Conservation (phyloP, 2,329 filamentous ascomycete genomes). For the Fusarium nurragi region DNA sequence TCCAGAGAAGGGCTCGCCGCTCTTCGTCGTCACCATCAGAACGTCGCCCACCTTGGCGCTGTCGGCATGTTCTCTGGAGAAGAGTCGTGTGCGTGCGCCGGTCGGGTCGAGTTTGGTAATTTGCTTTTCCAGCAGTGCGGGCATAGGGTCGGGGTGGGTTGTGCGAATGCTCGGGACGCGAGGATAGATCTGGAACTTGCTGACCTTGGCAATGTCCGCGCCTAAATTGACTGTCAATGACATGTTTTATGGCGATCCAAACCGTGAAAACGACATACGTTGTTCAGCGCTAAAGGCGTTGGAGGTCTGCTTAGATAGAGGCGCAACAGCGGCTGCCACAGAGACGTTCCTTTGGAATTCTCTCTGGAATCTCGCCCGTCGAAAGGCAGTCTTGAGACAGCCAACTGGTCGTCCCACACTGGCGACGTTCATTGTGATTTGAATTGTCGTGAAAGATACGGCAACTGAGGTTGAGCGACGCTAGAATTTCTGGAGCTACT, state of each 20-base stretch:
- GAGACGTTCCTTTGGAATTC: constrained; percentile 59
- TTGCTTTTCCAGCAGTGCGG: constrained; percentile 72
- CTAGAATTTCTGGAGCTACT: constrained; percentile 44
- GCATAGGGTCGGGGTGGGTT: constrained; percentile 73
- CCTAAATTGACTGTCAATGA: constrained; percentile 41
- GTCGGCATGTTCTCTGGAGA: constrained; percentile 80
- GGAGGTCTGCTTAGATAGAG: constrained; percentile 19
- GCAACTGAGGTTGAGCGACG: constrained; percentile 33
- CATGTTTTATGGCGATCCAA: neutral
- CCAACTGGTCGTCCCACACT: constrained; percentile 72
- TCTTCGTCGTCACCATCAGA: constrained; percentile 83
- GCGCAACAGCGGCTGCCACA: constrained; percentile 47
- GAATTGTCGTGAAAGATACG: constrained; percentile 34
- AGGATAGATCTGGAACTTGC: constrained; percentile 63
- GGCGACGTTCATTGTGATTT: constrained; percentile 66
- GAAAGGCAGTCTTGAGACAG: constrained; percentile 73
- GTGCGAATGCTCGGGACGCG: constrained; percentile 64
- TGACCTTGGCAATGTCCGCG: constrained; percentile 49
- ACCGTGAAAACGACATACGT: constrained; percentile 45
- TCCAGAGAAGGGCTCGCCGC: constrained; percentile 87
- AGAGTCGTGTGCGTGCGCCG: constrained; percentile 82
- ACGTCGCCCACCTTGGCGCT: constrained; percentile 88
- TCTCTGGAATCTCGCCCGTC: constrained; percentile 64
- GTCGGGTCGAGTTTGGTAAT: constrained; percentile 82
- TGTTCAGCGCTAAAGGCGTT: constrained; percentile 48